Evolutionary conservation across 805 yeast genomes (phyloP).

Genomic region (Sugiyamaella americana): DNA sequence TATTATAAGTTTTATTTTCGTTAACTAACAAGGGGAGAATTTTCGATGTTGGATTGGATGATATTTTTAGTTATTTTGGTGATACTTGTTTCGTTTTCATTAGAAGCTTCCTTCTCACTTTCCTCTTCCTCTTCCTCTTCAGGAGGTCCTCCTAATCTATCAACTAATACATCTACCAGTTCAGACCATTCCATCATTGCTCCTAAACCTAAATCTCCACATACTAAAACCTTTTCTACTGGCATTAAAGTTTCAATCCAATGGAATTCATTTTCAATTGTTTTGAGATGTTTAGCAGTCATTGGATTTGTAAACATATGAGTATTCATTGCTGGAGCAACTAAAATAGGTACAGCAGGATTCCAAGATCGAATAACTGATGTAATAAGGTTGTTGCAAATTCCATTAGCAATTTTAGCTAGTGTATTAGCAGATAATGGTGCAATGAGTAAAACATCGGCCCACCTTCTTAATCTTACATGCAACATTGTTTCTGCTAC

Average conservation of each 20-base stretch:
- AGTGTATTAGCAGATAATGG: conserved; percentile 92
- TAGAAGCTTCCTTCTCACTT: conserved; percentile 18
- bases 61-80: no score
- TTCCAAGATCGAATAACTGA: conserved; percentile 94
- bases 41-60: no score
- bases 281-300: conserved; percentile 72
- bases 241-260: conserved; percentile 89
- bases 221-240: conserved; percentile 87
- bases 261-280: conserved; percentile 80
- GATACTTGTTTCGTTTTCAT: conserved; percentile 13
- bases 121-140: conserved; percentile 39
- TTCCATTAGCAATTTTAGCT: conserved; percentile 81
- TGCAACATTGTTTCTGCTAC: conserved; percentile 83
- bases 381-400: conserved; percentile 87
- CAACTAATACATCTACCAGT: conserved; percentile 76
- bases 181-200: conserved; percentile 99
- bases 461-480: conserved; percentile 93
- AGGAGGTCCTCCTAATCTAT: conserved; percentile 60
- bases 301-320: conserved; percentile 84
- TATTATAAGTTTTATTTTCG: neutral
- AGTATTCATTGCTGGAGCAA: conserved; percentile 96
- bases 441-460: conserved; percentile 84
- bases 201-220: conserved; percentile 98
- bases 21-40: neutral
- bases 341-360: conserved; percentile 77